Conservation (phyloP, 192 early-diverging fungal genomes). For the Haplosporangium gracile region DNA sequence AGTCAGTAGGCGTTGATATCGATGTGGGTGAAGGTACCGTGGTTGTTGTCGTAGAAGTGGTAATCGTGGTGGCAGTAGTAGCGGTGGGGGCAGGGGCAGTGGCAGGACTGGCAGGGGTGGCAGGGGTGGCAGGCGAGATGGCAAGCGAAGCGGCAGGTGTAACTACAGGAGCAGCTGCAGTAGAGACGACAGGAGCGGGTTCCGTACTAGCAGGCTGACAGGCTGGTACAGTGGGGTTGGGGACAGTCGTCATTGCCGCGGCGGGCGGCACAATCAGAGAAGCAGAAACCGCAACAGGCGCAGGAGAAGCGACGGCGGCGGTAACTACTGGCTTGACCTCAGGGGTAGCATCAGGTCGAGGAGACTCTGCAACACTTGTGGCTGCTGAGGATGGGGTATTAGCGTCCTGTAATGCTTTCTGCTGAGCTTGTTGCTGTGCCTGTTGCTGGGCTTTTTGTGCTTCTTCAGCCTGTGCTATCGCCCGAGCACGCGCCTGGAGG, state of each 20-base stretch:
- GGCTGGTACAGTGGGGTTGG: neutral
- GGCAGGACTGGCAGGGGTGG: neutral
- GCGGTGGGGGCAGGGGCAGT: neutral
- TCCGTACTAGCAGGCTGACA: neutral
- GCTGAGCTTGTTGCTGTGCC: neutral
- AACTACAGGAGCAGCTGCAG: neutral
- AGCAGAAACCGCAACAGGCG: neutral
- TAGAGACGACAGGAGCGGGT: too few relatives aligned
- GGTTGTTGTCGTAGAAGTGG: neutral
- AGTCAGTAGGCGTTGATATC: constrained; percentile 5
- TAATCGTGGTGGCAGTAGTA: neutral
- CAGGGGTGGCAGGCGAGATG: neutral
- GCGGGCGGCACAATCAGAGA: neutral
- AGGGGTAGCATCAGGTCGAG: constrained; percentile 2
- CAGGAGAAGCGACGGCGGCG: neutral
- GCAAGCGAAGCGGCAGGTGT: neutral
- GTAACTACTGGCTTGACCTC: neutral
- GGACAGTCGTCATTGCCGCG: neutral
- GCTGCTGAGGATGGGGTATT: constrained; percentile 8
- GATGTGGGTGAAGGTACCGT: neutral
- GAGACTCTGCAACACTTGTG: neutral
- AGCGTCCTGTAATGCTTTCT: neutral
- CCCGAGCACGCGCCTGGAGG: constrained; percentile 22
- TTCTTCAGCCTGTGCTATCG: constrained; percentile 9
- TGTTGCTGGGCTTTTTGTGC: constrained; percentile 13